Evolutionary conservation across 495 filamentous ascomycete genomes (phyloP), one percentile per base, ranked within the genome.

Genomic region (Penicillium odoratum): DNA sequence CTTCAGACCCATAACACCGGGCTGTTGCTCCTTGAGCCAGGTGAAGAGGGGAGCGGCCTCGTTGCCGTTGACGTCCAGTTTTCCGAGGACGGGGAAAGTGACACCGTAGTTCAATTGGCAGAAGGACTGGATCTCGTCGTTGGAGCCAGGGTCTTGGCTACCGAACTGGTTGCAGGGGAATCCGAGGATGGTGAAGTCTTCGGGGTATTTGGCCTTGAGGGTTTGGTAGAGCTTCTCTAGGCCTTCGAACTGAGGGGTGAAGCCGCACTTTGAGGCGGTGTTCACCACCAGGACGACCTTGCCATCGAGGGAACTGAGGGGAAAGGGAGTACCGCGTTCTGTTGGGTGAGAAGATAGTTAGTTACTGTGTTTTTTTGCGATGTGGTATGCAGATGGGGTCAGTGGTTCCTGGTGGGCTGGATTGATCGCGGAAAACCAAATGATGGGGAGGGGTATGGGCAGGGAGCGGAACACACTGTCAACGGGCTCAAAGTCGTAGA

Each of bases 121-220:
- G 81, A 98, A 97, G 56, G 76, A 74, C 74, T 95, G 89, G 74
- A 98, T 97, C 36, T 96, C 87, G 61, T 94, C 93, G 74, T 94
- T 86, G 78, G 79, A 78, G 59, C 90, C 92, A 15, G 92, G 93
- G 62, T 98, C 95, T 70, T 98, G 95, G 60, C 71, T 70, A 68
- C 86, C 88, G 79, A 99, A 99, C 75, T 99, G 94, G 81, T 97
- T 98, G 85, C 93, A 97, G 54, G 94, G 94, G 80, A 99, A 97
- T 63, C 93, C 94, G 64, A 99, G 81, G 73, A 99, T 84, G 61
- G 80, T 75, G 76, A 98, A 93, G 62, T 90, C 81, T 46, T 91
- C 83, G 34, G 84, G 81, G 77, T 93, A 79, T 56, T 80, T 74
- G 47, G 79, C 78, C 50, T 80, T 83, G 68, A 97, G 67, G 45